Base-by-base conservation (phyloP, 768 basidiomycete species). In the Boletus patriciae region DNA sequence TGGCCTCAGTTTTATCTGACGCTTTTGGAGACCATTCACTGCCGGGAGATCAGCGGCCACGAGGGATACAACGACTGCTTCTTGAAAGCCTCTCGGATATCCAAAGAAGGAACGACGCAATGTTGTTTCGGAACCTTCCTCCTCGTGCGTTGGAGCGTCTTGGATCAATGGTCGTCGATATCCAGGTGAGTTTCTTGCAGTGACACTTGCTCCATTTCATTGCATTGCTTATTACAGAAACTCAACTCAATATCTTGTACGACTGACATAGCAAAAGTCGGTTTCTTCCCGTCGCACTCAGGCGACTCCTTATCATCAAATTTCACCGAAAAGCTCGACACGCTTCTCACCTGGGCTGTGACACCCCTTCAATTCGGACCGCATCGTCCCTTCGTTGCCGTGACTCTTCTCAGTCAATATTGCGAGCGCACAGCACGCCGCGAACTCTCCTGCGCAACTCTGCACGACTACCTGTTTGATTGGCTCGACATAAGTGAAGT, bases 331-430 rank as follows among this genome's bases (percentile, higher is more conserved):
- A 90, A 92, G 65, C 79, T 92, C 18, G 83, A 89, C 60, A 80
- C 85, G 50, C 77, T 92, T 3, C 77, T 93, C 11, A 88, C 88
- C 0, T 94, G 92, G 91, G 83, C 83, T 62, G 84, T 92, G 27
- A 90, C 90, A 0, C 82, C 85, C 3, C 75, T 89, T 18, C 92
- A 93, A 70, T 92, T 87, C 57, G 91, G 92, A 11, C 86, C 91
- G 43, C 92, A 92, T 62, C 78, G 91, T 34, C 83, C 88, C 1
- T 88, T 86, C 64, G 90, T 84, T 29, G 88, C 86, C 2, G 84
- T 82, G 9, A 86, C 86, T 19, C 77, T 92, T 40, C 81, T 92
- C 49, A 77, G 75, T 3, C 76, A 78, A 33, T 89, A 88, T 80
- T 77, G 83, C 36, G 80, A 82, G 50, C 82, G 78, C 57, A 82